phyloP scores from a whole-genome alignment of 495 filamentous ascomycete genomes.

The Xylaria curta region DNA sequence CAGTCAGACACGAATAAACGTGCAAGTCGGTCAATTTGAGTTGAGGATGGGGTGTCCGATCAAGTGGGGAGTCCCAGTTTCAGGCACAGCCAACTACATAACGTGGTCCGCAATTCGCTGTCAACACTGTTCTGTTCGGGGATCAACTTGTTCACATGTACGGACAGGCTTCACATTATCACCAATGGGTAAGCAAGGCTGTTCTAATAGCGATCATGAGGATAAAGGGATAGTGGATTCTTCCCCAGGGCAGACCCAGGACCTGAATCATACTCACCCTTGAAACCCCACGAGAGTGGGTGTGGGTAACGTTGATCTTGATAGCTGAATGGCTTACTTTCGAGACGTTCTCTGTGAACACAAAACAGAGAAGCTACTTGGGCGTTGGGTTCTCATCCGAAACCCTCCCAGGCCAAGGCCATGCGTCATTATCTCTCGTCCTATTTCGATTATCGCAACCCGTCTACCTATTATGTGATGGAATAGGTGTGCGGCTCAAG shows the following conservation, averaged over 20 bases:
- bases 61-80: not conserved
- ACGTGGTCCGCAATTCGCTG: not conserved
- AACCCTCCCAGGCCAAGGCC: not conserved
- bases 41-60: not conserved
- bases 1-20: not conserved
- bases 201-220: not conserved
- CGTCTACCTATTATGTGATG: not conserved
- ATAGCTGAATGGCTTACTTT: not conserved
- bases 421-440: not conserved
- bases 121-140: not conserved
- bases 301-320: constrained; percentile 2
- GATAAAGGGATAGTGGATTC: not conserved
- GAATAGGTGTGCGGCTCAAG: constrained; percentile 3
- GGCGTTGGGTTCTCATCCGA: not conserved
- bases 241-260: not conserved
- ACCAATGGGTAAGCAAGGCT: not conserved
- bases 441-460: not conserved
- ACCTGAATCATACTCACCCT: not conserved
- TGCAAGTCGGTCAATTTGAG: not conserved
- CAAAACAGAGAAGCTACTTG: not conserved
- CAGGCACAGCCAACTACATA: not conserved
- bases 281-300: not conserved
- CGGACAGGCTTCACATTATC: not conserved
- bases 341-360: not conserved
- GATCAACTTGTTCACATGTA: not conserved